Base-by-base conservation (phyloP, 441 rosid species). In the Raphanus hybrid region DNA sequence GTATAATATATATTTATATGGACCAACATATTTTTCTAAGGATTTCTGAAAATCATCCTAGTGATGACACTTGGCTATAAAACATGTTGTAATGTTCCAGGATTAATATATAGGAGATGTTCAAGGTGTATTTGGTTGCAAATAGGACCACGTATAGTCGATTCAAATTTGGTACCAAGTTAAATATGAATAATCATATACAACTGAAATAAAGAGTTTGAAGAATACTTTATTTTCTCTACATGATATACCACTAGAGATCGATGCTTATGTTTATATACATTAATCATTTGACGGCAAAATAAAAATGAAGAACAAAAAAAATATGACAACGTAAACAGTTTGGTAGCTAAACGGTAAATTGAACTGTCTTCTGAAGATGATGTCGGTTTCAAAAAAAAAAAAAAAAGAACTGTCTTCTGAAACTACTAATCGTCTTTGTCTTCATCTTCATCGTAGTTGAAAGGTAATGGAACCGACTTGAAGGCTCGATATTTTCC, bases 401-500 rank as follows among this genome's bases (percentile, higher is more conserved):
- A 20, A 20, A 20, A 20, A 20, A 20, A 20, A 20, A 20, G 23
- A 20, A 20, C 23, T 20, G 23, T 23, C 26, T 50, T 50, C 20
- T 50, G 57, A 15, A 52, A 15, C 58, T 54, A 11, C 79, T 82
- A 82, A n/a, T 82, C 71, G 8, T 88, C 90, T 66, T 85, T 83
- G 10, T 78, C 85, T 1, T 82, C 82, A 57, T 82, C 84, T 48
- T 82, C 82, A 41, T 78, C 78, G 54, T 82, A 82, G 67, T 75
- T 78, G 69, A 82, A 82, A 3, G 84, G 84, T 34, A 78, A 7
- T 23, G 84, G 84, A 61, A 82, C 81, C 0, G 92, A 86, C 74
- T 89, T 91, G 86, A 89, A 91, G 12, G 85, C 85, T 45, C 85
- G 35, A 69, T 66, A 78, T 64, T 82, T 82, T 5, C 80, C 80